Evolutionary conservation across 768 basidiomycete genomes (phyloP), one percentile per base, ranked within the genome.

Genomic region (Phylloporus arenicola): DNA sequence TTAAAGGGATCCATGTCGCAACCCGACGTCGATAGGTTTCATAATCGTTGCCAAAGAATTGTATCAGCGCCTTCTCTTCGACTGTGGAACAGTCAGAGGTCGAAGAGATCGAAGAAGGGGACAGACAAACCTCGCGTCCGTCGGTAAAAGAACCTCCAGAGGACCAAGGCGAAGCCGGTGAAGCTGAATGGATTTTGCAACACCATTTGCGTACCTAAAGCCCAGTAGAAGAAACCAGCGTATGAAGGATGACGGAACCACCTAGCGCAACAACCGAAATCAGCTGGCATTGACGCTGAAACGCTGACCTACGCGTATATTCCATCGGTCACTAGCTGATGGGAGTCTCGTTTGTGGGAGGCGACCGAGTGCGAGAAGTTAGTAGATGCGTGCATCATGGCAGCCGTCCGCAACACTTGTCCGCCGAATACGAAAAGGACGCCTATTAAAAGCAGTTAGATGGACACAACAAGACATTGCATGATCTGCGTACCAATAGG

Each of bases 171-270:
- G 62, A 87, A 98, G 2, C 81, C 65, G 2, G 83, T 39, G 55
- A 89, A 83, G 13, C 83, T 82, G 14, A 92, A 27, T 0, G 88
- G 80, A 63, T 98, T 99, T 63, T 92, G 92, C 19, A 98, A 75
- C 1, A 92, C 79, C 33, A 98, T 70, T 65, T 99, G 96, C 0
- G 92, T 96, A 2, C 94, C 92, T 24, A 99, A 62, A 0, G 92
- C 93, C 96, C 96, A 98, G 67, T 95, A 98, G 68, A 89, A 95
- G 74, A 97, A 99, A 2, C 94, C 96, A 2, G 90, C 81, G 59
- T 99, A 99, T 0, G 95, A 96, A 11, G 96, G 96, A 69, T 99
- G 96, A 13, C 96, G 82, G 53, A 84, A 86, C 81, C 57, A 66
- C 20, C 64, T 64, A 30, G 38, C 38, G 25, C 19, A 43, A 34